Base-by-base conservation (phyloP, 257 asterid species). In the Nicotiana tabacum region DNA sequence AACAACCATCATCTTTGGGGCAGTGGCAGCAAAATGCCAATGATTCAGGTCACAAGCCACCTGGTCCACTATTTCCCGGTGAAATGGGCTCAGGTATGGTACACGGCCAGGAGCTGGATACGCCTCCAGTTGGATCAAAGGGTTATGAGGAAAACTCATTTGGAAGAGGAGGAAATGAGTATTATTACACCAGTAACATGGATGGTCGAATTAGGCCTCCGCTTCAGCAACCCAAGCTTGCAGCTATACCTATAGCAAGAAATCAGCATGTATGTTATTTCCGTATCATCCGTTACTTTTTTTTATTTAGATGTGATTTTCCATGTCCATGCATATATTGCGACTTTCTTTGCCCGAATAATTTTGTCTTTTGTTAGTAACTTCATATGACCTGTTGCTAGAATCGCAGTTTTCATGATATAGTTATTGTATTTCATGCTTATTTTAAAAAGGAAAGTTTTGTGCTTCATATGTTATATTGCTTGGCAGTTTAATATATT, bases 171-270 rank as follows among this genome's bases (percentile, higher is more conserved):
- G 95, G 89, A 82, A 93, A 88, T 85, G 97, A 92, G 21, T 90
- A 84, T 84, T 88, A 85, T 66, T 83, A 83, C 69, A 91, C 84
- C 72, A 74, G 89, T 83, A 79, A 88, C 83, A 88, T 86, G 81
- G 98, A 91, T 72, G 90, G 85, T 48, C 92, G 82, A 79, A 86
- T 78, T 27, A 88, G 83, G 85, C 88, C 91, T 81, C 84, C 84
- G 39, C 97, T 66, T 51, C 76, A 68, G 76, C 90, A 81, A 56
- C 99, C 97, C 85, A 96, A 93, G 91, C 97, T 96, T 86, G 93
- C 98, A 18, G 89, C 95, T 62, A 78, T 96, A 64, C 99, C 98
- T 10, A 70, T 87, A 84, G 82, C 92, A 77, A 91, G 95, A 91
- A 90, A 89, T 87, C 93, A 87, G 82, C 96, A 90, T 94, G 99